These are phyloP conservation scores for Elsinoe perseae DNA, from an alignment of 2,329 filamentous ascomycete species.

Conservation along the genomic window DNA sequence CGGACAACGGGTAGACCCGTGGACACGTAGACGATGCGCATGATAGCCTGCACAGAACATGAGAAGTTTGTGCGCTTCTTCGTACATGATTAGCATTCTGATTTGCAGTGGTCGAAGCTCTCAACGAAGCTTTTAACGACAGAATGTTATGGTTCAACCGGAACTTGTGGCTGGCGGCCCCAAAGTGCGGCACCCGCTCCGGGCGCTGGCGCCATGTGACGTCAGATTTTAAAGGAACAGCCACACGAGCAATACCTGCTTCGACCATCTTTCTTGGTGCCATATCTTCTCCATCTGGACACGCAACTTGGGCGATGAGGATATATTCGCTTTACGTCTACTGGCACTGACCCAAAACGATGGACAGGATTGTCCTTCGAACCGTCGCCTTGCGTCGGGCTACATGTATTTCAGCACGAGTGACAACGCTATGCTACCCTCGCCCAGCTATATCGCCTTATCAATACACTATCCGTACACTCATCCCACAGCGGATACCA, in stretches of 20 bases:
- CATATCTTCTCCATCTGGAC: not conserved
- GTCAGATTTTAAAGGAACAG: not conserved
- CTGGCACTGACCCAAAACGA: not conserved
- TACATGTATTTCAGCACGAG: not conserved
- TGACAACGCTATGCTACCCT: not conserved
- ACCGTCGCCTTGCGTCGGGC: not conserved
- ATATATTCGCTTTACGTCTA: not conserved
- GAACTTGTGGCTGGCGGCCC: not conserved
- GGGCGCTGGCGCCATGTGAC: not conserved
- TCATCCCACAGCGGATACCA: slow-evolving; percentile 14
- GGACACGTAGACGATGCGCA: too few relatives aligned
- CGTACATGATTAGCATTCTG: not conserved
- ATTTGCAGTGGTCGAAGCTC: not conserved
- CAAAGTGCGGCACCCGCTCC: not conserved
- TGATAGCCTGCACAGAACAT: too few relatives aligned
- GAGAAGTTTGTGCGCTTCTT: too few relatives aligned
- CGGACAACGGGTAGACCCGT: too few relatives aligned
- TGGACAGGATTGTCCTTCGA: not conserved
- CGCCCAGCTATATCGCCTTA: slow-evolving; percentile 15
- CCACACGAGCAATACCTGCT: not conserved
- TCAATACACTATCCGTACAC: slow-evolving; percentile 17
- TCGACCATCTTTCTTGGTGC: not conserved
- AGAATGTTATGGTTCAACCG: not conserved
- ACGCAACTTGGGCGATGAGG: not conserved
- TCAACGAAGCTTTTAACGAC: not conserved